Evolutionary conservation across 805 yeast species (phyloP).

Genomic region (Zygotorulaspora florentina): DNA sequence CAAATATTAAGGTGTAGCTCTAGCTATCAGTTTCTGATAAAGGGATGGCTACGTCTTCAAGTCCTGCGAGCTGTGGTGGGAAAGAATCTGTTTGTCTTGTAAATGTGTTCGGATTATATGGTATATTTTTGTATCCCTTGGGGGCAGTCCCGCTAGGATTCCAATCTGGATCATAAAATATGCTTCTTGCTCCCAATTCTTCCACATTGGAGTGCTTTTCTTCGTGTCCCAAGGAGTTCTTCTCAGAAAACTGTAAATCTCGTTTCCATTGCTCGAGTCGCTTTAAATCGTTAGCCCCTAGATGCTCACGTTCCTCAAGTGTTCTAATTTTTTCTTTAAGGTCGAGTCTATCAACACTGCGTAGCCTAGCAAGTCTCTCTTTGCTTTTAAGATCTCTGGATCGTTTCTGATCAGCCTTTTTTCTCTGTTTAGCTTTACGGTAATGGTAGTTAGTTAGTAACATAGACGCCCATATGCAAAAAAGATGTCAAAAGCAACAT

Average conservation of each 20-base stretch:
- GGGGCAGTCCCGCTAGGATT: conserved; percentile 60
- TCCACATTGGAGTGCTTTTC: conserved; percentile 1
- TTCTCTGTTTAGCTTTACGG: conserved; percentile 25
- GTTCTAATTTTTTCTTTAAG: conserved; percentile 20
- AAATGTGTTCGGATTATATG: conserved; percentile 29
- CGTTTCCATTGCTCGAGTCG: conserved; percentile 34
- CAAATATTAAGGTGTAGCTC: conserved; percentile 1
- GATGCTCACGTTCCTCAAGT: conserved; percentile 26
- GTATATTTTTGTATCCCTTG: conserved; percentile 23
- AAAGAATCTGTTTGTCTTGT: conserved; percentile 27
- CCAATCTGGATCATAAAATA: conserved; percentile 63
- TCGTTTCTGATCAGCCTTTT: conserved; percentile 26
- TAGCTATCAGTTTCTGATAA: background rate
- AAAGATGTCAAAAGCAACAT: too few relatives aligned
- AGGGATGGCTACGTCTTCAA: conserved; percentile 34
- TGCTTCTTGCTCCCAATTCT: conserved; percentile 45
- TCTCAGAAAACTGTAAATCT: conserved; percentile 41
- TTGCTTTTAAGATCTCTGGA: conserved; percentile 21
- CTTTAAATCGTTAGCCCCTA: conserved; percentile 35
- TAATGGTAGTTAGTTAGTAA: background rate
- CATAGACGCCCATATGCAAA: too few relatives aligned
- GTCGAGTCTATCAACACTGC: conserved; percentile 24
- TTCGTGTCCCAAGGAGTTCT: conserved; percentile 16
- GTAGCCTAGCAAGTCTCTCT: conserved; percentile 24
- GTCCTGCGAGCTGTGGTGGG: conserved; percentile 15